phyloP scores from a whole-genome alignment of 2,329 filamentous ascomycete genomes.

The Apiospora phragmitis region DNA sequence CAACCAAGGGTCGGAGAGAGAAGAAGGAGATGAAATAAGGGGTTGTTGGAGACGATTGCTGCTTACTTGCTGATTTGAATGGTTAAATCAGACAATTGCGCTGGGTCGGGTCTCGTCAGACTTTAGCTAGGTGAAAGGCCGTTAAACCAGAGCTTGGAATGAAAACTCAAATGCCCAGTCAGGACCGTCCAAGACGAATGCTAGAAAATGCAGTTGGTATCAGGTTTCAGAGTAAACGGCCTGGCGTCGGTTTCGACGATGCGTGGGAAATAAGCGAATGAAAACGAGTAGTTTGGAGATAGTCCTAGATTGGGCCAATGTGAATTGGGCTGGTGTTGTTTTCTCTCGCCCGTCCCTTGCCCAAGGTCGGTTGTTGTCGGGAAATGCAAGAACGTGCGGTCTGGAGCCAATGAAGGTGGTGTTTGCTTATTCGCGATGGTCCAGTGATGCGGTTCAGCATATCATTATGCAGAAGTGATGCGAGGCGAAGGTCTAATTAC shows the following conservation, averaged over 20 bases:
- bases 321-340: neutral
- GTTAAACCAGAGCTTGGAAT: neutral
- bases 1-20: neutral
- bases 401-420: neutral
- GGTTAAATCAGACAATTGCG: neutral
- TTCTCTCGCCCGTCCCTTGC: neutral
- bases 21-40: neutral
- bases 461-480: slow-evolving; percentile 10
- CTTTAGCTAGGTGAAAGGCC: neutral
- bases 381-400: slow-evolving; percentile 2
- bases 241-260: neutral
- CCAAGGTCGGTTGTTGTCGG: neutral
- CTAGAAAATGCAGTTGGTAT: neutral
- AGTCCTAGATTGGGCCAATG: slow-evolving; percentile 4
- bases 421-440: slow-evolving; percentile 13
- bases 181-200: neutral
- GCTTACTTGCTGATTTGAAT: neutral
- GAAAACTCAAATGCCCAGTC: slow-evolving; percentile 5
- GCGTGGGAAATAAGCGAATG: neutral
- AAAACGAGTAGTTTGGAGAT: neutral
- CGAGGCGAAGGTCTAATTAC: slow-evolving; percentile 9
- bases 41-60: neutral
- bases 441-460: slow-evolving; percentile 13
- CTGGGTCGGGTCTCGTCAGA: neutral
- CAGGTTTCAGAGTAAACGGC: slow-evolving; percentile 4